Evolutionary conservation across 805 yeast species (phyloP), one percentile per base, ranked within the genome.

Genomic region (Yarrowia sp.): DNA sequence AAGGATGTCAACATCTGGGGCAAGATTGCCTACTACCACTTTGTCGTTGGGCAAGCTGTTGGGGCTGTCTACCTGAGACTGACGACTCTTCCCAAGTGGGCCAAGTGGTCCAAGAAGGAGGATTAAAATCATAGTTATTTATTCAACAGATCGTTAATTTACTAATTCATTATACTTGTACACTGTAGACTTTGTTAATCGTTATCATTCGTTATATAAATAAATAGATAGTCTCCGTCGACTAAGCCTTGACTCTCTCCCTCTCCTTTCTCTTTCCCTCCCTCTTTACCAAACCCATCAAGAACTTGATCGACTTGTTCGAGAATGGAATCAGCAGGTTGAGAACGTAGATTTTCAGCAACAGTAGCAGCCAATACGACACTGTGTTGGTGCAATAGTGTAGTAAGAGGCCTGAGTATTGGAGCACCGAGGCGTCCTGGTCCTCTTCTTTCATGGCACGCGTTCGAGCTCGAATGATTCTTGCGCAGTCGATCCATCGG

Each of bases 1-100:
- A 42, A 61, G 22, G 51, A 53, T 12, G 9, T 12, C 12, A 33
- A 24, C 19, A 19, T 39, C 9, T 21, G 27, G 39, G 59, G 62
- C 18, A 22, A 21, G n/a, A 10, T 63, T n/a, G 59, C 38, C 14
- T 63, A 55, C 47, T 29, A 14, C 24, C 19, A 41, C 19, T 64
- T 47, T 6, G 7, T 31, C 9, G 27, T n/a, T 1, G 55, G 25
- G 8, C n/a, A 14, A 10, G 27, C 38, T 8, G 19, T 47, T n/a
- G 38, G 55, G 2, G 29, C 38, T n/a, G 55, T 47, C 9, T 47
- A 4, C 13, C 9, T 7, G 36, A 14, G 27, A n/a, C 2, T 47
- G 2, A 31, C 25, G 3, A 18, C 27, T 14, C 14, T 47, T 14
- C 36, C 36, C 14, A 47, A n/a, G n/a, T 47, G 27, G 29, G 8